Percentiles rank a stretch among this genome's conserved stretches.
These are phyloP conservation scores for Fusarium oligoseptatum DNA, from an alignment of 2,329 filamentous ascomycete genomes.

Conservation along the genomic window DNA sequence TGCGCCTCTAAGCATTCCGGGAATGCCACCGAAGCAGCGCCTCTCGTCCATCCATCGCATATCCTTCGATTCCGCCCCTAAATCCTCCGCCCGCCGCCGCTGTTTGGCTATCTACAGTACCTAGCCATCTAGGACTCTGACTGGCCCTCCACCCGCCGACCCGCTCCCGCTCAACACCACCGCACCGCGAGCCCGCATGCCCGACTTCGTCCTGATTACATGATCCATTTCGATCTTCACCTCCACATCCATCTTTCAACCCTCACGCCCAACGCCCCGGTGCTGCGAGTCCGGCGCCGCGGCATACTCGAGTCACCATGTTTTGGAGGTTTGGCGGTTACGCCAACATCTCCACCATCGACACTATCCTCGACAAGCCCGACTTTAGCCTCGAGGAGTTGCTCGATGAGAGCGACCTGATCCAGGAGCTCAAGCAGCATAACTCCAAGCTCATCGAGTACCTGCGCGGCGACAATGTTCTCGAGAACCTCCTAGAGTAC, in stretches of 20 bases:
- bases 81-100: constrained; percentile 6
- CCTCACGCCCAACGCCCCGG: constrained; percentile 43
- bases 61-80: constrained; percentile 4
- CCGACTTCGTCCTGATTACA: constrained; percentile 44
- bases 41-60: constrained; percentile 3
- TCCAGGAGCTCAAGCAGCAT: constrained; percentile 98
- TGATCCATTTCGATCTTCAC: constrained; percentile 45
- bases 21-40: constrained; percentile 22
- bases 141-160: constrained; percentile 32
- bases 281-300: constrained; percentile 52
- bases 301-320: constrained; percentile 75
- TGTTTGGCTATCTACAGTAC: neutral
- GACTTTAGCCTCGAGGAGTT: constrained; percentile 96
- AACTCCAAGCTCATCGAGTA: constrained; percentile 98
- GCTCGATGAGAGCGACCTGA: constrained; percentile 94
- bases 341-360: constrained; percentile 96
- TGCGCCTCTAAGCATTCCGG: constrained; percentile 27
- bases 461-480: constrained; percentile 85
- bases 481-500: constrained; percentile 90
- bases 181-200: constrained; percentile 13
- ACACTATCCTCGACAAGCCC: constrained; percentile 95
- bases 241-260: constrained; percentile 31
- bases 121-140: constrained; percentile 5
- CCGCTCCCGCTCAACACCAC: constrained; percentile 31
- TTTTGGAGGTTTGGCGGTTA: constrained; percentile 99